Percentiles rank a stretch among this genome's conserved stretches.
Evolutionary conservation across 768 basidiomycete species (phyloP).

Genomic region (Psilocybe azurescens): DNA sequence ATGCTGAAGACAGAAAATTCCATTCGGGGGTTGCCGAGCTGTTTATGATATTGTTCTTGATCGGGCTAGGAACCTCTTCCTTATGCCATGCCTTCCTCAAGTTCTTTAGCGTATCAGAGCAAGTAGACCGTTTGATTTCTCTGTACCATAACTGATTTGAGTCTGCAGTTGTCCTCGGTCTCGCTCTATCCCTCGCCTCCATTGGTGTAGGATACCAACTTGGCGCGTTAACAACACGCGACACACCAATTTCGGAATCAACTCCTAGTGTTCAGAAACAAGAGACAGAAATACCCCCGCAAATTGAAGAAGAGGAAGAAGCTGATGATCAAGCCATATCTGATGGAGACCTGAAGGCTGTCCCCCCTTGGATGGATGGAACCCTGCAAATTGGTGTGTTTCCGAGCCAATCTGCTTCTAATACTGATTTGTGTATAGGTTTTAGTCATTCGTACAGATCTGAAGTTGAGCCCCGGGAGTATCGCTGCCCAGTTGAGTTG

Average conservation of each 20-base stretch:
- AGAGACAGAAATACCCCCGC: not conserved
- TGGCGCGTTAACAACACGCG: conserved; percentile 12
- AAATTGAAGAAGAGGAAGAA: conserved; percentile 14
- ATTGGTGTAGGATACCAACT: conserved; percentile 27
- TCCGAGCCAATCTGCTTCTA: not conserved
- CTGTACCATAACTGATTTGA: not conserved
- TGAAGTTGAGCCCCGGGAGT: conserved; percentile 69
- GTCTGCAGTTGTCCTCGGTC: conserved; percentile 16
- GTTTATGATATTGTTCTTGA: not conserved
- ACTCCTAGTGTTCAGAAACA: not conserved
- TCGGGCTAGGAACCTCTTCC: not conserved
- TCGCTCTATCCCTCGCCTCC: conserved; percentile 20
- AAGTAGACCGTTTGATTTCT: not conserved
- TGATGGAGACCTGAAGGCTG: conserved; percentile 70
- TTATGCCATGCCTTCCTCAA: conserved; percentile 3
- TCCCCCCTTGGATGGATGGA: conserved; percentile 63
- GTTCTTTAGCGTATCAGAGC: conserved; percentile 10
- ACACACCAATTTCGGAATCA: not conserved
- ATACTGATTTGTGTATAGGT: conserved; percentile 20
- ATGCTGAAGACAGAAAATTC: too few species aligned
- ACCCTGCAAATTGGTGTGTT: conserved; percentile 74
- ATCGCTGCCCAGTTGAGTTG: conserved; percentile 84
- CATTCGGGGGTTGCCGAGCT: conserved; percentile 18
- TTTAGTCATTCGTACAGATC: conserved; percentile 60
- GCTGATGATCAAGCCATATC: conserved; percentile 42